phyloP scores from a whole-genome alignment of 2,329 filamentous ascomycete genomes.

The Teratosphaeria destructans region DNA sequence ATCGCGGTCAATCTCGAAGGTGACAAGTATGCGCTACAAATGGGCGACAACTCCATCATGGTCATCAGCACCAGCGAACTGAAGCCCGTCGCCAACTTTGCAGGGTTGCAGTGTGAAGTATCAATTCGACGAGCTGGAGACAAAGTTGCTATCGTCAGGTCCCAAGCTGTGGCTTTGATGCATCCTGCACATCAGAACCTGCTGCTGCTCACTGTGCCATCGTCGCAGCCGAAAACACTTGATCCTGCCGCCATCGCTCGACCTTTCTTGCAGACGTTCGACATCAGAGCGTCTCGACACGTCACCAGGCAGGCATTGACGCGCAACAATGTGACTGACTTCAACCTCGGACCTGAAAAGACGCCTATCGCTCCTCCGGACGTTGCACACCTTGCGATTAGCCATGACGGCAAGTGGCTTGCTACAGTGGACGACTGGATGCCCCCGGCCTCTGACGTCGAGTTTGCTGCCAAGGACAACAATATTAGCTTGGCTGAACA shows the following conservation, averaged over 20 bases:
- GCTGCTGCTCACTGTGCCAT: conserved; percentile 41
- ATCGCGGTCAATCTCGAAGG: conserved; percentile 72
- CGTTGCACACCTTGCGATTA: conserved; percentile 64
- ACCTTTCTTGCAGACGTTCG: conserved; percentile 73
- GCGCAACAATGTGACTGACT: conserved; percentile 73
- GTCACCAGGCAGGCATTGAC: conserved; percentile 80
- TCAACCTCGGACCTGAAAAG: conserved; percentile 64
- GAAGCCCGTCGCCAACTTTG: conserved; percentile 71
- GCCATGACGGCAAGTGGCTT: conserved; percentile 75
- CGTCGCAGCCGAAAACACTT: conserved; percentile 35
- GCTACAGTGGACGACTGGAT: conserved; percentile 88
- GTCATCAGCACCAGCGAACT: conserved; percentile 83
- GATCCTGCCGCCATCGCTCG: conserved; percentile 25
- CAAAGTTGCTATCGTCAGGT: conserved; percentile 2
- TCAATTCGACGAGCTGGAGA: background rate
- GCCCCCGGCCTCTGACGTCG: conserved; percentile 59
- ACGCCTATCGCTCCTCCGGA: conserved; percentile 65
- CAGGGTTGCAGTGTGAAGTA: conserved; percentile 57
- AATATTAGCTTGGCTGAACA: conserved; percentile 27
- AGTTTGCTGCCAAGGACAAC: conserved; percentile 37
- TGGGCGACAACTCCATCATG: conserved; percentile 89
- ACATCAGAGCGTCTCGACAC: conserved; percentile 68
- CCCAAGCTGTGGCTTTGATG: conserved; percentile 25
- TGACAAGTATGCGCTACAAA: conserved; percentile 69
- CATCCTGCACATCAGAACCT: conserved; percentile 32